These are phyloP conservation scores for Vanderwaltozyma yarrowii DNA, from an alignment of 805 yeast species.

Conservation along the genomic window DNA sequence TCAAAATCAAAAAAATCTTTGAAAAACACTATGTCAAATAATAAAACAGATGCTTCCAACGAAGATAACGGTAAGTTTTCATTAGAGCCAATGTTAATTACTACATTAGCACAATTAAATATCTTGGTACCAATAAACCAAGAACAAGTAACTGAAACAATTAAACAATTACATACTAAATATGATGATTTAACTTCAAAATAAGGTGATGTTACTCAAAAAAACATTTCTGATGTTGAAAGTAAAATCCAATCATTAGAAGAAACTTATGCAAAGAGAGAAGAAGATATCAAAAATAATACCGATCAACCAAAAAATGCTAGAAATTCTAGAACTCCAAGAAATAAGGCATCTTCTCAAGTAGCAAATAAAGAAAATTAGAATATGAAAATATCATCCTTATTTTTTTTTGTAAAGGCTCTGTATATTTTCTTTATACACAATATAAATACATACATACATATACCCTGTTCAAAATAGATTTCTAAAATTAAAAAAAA, in stretches of 20 bases:
- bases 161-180: constrained; percentile 59
- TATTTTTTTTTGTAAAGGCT: too few relatives aligned
- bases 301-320: not conserved
- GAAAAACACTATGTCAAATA: constrained; percentile 17
- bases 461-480: too few relatives aligned
- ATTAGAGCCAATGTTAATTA: constrained; percentile 68
- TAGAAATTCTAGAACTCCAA: not conserved
- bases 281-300: not conserved
- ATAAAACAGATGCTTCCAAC: constrained; percentile 6
- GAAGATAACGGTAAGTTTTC: constrained; percentile 37
- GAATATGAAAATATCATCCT: too few relatives aligned
- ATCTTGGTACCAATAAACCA: constrained; percentile 65
- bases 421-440: too few relatives aligned
- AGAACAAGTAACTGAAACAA: constrained; percentile 57
- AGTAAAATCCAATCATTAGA: constrained; percentile 38
- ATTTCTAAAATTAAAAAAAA: too few relatives aligned
- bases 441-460: too few relatives aligned
- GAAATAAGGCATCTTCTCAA: not conserved
- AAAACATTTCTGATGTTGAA: constrained; percentile 63
- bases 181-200: constrained; percentile 52
- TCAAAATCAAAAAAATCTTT: constrained; percentile 38
- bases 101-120: constrained; percentile 59
- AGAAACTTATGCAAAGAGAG: not conserved
- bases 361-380: not conserved
- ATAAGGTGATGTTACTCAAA: constrained; percentile 70